Percentiles rank a stretch among this genome's conserved stretches.
Conservation (phyloP, 2,329 filamentous ascomycete species). For the Colletotrichum salicis region DNA sequence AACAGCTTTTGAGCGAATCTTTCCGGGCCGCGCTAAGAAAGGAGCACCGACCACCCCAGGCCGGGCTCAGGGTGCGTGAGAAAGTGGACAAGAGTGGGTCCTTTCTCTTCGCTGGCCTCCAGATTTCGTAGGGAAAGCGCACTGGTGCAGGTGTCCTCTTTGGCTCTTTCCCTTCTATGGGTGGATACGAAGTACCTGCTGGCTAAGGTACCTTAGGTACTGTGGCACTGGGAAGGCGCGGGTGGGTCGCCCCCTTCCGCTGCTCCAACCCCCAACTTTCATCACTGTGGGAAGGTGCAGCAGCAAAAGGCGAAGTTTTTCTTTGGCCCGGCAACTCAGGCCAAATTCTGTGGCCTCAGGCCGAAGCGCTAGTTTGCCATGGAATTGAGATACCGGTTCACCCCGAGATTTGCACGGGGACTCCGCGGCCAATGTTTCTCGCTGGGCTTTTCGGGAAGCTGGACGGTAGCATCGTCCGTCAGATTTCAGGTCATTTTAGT, state of each 20-base stretch:
- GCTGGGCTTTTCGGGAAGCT: not conserved
- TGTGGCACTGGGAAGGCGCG: constrained; percentile 6
- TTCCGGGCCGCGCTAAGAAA: constrained; percentile 51
- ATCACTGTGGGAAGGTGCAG: constrained; percentile 27
- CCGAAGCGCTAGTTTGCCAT: constrained; percentile 34
- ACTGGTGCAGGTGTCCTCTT: not conserved
- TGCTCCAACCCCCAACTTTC: constrained; percentile 31
- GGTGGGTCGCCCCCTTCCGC: constrained; percentile 23
- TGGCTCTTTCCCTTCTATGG: constrained; percentile 1
- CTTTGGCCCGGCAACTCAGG: constrained; percentile 20
- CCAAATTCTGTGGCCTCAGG: constrained; percentile 34
- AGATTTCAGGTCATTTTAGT: not conserved
- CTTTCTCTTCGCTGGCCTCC: constrained; percentile 9
- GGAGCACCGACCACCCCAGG: constrained; percentile 33
- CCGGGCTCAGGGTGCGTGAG: constrained; percentile 31
- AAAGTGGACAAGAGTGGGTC: constrained; percentile 40
- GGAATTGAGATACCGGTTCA: constrained; percentile 38
- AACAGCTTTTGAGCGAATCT: constrained; percentile 66
- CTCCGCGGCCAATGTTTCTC: constrained; percentile 20
- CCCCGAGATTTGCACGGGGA: constrained; percentile 38
- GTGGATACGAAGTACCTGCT: not conserved
- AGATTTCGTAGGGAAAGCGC: constrained; percentile 5
- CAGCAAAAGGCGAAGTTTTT: constrained; percentile 5
- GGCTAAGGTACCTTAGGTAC: too few species aligned
- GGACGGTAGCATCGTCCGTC: not conserved